phyloP scores from a whole-genome alignment of 2,329 filamentous ascomycete genomes.

The Diaporthe nobilis region DNA sequence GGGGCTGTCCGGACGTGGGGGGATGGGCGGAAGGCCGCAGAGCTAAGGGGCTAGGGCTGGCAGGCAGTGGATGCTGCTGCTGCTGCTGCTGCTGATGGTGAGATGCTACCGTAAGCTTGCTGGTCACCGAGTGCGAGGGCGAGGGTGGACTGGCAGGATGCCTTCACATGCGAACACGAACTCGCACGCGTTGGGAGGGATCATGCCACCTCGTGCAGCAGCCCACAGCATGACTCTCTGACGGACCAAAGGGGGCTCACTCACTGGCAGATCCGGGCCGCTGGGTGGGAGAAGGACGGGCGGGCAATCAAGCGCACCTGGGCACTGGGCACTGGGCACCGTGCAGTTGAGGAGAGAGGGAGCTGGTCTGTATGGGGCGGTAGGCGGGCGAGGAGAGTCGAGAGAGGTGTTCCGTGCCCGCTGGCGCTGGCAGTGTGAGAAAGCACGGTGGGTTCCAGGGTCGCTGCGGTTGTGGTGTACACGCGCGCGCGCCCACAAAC shows the following conservation, averaged over 20 bases:
- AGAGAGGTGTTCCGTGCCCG: conserved; percentile 28
- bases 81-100: conserved; percentile 32
- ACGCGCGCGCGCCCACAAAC: background rate
- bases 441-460: conserved; percentile 21
- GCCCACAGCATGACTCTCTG: conserved; percentile 1
- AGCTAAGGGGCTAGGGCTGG: conserved; percentile 33
- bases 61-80: conserved; percentile 26
- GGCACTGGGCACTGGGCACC: conserved; percentile 14
- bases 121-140: conserved; percentile 14
- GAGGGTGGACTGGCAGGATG: conserved; percentile 14
- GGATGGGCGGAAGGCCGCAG: conserved; percentile 34
- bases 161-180: conserved; percentile 31
- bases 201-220: conserved; percentile 19
- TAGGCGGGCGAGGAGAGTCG: conserved; percentile 25
- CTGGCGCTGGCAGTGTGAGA: conserved; percentile 21
- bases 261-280: conserved; percentile 28
- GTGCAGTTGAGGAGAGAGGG: conserved; percentile 24
- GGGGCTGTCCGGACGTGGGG: conserved; percentile 37
- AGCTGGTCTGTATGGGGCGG: conserved; percentile 14
- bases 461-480: conserved; percentile 1
- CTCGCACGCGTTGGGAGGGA: conserved; percentile 24
- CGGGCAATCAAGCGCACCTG: background rate
- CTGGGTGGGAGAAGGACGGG: background rate
- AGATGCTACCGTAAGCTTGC: conserved; percentile 40
- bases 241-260: background rate